Evolutionary conservation across 2,329 filamentous ascomycete species (phyloP).

Genomic region (Lecanosticta acicola): DNA sequence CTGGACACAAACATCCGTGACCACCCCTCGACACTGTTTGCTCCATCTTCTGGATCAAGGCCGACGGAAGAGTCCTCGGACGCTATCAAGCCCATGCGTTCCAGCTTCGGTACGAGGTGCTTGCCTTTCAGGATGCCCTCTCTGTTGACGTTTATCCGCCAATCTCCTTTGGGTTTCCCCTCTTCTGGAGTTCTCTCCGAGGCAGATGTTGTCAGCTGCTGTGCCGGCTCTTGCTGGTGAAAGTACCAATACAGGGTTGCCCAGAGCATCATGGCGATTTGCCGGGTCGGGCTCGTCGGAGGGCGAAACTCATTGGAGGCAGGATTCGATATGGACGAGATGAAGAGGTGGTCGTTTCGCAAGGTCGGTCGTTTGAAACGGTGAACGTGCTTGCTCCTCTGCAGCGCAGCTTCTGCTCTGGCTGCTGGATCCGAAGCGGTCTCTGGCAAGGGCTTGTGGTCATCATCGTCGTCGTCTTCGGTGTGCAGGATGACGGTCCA

Average conservation of each 20-base stretch:
- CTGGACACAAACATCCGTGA: constrained; percentile 74
- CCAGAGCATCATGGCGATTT: constrained; percentile 97
- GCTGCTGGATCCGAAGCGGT: constrained; percentile 9
- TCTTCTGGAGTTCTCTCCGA: constrained; percentile 58
- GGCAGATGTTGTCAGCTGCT: constrained; percentile 56
- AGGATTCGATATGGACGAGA: constrained; percentile 84
- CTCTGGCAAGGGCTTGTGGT: constrained; percentile 14
- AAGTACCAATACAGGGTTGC: constrained; percentile 96
- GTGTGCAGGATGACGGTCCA: constrained; percentile 87
- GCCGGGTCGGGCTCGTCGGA: constrained; percentile 71
- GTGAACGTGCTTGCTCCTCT: constrained; percentile 45
- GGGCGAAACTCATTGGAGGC: constrained; percentile 74
- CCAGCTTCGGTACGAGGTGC: constrained; percentile 81
- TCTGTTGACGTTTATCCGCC: constrained; percentile 75
- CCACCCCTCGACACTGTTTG: constrained; percentile 61
- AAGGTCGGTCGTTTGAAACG: constrained; percentile 72
- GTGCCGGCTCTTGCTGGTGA: constrained; percentile 70
- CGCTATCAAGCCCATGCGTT: constrained; percentile 82
- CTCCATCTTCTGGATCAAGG: constrained; percentile 44
- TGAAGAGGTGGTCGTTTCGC: constrained; percentile 75
- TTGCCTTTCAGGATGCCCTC: constrained; percentile 83
- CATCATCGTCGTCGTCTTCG: constrained; percentile 42
- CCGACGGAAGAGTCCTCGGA: constrained; percentile 72
- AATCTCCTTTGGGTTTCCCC: constrained; percentile 76
- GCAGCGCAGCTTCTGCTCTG: constrained; percentile 15